phyloP scores from a whole-genome alignment of 179 eudicot species.

The Spergularia azorica region DNA sequence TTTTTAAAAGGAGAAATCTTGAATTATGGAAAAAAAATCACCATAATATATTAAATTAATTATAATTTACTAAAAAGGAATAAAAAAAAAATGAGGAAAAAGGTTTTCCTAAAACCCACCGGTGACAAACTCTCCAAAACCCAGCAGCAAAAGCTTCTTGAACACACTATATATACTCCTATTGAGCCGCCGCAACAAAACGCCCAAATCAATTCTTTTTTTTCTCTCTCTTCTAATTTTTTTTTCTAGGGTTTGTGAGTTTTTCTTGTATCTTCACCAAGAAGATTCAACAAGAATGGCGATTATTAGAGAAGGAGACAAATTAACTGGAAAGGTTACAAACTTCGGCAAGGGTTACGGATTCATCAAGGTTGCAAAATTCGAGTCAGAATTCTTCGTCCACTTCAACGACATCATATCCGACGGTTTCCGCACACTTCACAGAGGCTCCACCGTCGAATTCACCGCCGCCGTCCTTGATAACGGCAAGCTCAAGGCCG shows the following conservation, averaged over 20 bases:
- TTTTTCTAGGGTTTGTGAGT: conserved; percentile 3
- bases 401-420: conserved; percentile 59
- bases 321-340: conserved; percentile 48
- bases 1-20: no score
- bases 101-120: background rate
- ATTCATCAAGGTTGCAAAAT: conserved; percentile 59
- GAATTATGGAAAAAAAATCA: no score
- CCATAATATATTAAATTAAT: background rate
- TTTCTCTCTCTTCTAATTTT: background rate
- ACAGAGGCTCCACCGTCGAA: conserved; percentile 53
- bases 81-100: background rate
- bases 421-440: conserved; percentile 58
- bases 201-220: background rate
- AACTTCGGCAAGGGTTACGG: conserved; percentile 65
- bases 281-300: conserved; percentile 43
- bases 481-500: conserved; percentile 45
- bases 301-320: conserved; percentile 24
- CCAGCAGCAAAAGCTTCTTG: no score
- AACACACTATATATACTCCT: background rate
- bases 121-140: background rate
- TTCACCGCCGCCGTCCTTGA: conserved; percentile 38
- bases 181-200: background rate
- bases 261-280: background rate
- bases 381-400: conserved; percentile 64
- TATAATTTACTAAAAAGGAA: background rate